Conservation (phyloP, 257 asterid genomes). For the Cynanchum wilfordii region DNA sequence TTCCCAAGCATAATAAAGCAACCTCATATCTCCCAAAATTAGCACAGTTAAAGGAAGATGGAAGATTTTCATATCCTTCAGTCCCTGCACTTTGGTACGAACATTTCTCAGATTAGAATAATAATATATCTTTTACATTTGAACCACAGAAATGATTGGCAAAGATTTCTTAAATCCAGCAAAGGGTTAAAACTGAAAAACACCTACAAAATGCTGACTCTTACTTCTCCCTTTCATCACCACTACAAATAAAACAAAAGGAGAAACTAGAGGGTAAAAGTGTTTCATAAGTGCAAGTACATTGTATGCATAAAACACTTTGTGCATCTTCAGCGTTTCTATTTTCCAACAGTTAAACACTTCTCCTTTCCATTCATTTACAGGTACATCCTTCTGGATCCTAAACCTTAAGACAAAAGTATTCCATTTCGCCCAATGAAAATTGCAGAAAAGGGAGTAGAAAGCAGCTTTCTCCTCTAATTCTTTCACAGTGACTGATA, state of each 20-base stretch:
- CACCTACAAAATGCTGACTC: background rate
- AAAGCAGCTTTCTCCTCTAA: background rate
- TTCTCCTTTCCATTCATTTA: background rate
- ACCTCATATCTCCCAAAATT: conserved; percentile 81
- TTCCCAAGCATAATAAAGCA: conserved; percentile 87
- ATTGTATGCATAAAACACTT: background rate
- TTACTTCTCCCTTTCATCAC: background rate
- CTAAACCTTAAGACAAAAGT: background rate
- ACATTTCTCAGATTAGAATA: conserved; percentile 33
- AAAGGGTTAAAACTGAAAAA: background rate
- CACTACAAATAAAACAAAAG: background rate
- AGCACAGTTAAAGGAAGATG: conserved; percentile 57
- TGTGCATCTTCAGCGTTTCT: background rate
- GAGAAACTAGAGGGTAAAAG: background rate
- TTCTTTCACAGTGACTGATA: background rate
- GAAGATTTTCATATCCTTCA: conserved; percentile 71
- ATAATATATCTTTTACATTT: background rate
- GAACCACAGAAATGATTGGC: background rate
- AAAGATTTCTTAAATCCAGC: background rate
- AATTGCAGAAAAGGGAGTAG: background rate
- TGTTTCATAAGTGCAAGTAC: background rate
- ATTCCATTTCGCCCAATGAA: background rate
- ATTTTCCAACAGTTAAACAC: background rate
- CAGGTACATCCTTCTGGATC: background rate
- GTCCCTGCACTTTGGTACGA: conserved; percentile 96